Evolutionary conservation across 2,329 filamentous ascomycete species (phyloP).

Genomic region (Fusarium azukiicola): DNA sequence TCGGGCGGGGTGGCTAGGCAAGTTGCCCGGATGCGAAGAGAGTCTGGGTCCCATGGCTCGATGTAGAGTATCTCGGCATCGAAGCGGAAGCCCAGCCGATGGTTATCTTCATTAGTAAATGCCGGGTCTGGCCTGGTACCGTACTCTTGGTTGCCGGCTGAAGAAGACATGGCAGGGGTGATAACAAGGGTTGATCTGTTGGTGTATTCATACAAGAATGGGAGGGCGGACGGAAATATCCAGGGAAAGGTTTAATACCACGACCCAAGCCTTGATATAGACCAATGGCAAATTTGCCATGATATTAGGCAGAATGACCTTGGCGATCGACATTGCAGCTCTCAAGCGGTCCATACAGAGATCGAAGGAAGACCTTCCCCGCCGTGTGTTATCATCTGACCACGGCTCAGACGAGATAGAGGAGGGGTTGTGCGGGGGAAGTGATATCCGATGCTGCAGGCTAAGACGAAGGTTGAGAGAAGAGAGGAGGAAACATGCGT

Average conservation of each 20-base stretch:
- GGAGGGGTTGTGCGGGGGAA: slow-evolving; percentile 15
- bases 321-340: slow-evolving; percentile 21
- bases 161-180: slow-evolving; percentile 14
- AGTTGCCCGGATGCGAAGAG: slow-evolving; percentile 70
- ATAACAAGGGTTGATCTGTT: neutral
- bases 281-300: slow-evolving; percentile 15
- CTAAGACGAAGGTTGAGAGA: neutral
- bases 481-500: neutral
- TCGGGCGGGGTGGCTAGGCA: slow-evolving; percentile 62
- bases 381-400: slow-evolving; percentile 5
- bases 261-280: neutral
- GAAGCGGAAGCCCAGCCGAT: slow-evolving; percentile 55
- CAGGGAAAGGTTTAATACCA: slow-evolving; percentile 29
- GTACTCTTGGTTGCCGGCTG: slow-evolving; percentile 40
- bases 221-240: neutral
- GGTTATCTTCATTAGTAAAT: slow-evolving; percentile 45
- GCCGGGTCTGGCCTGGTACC: slow-evolving; percentile 42
- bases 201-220: neutral
- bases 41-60: slow-evolving; percentile 71
- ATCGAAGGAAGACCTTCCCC: neutral
- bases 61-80: slow-evolving; percentile 72
- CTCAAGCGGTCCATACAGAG: slow-evolving; percentile 16
- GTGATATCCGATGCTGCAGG: neutral
- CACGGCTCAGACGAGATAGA: neutral
- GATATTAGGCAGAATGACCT: slow-evolving; percentile 27